Base-by-base conservation (phyloP, 345 rosid species). In the Garcia nutans region DNA sequence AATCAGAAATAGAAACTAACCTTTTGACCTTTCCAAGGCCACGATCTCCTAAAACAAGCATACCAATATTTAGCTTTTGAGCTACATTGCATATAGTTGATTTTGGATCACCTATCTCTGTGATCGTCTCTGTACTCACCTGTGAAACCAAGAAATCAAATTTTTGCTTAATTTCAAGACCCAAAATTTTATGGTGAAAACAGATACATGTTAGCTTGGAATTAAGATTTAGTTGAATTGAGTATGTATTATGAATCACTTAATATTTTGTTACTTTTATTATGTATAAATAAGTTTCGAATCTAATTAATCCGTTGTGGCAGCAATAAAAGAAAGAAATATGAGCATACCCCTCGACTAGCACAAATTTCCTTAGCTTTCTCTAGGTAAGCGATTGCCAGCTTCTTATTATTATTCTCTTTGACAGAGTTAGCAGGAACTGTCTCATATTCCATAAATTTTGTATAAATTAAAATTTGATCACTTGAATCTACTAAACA, bases 91-190 rank as follows among this genome's bases (percentile, higher is more conserved):
- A 76, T 68, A 76, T 76, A 28, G 69, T 52, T 8, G 74, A 28
- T 70, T 70, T 70, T 20, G 79, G 79, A 60, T 76, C 79, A 1
- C 79, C 79, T 9, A n/a, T 20, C 49, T 76, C 79, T 20, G 79
- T 76, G 4, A 76, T 31, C 54, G 23, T 69, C 79, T 69, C 79
- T 13, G 79, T 74, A 22, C 59, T 37, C 49, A 76, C 74, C 79
- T 76, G 55, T 8, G 17, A 50, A 68, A 9, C 50, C 64, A 60
- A 60, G 41, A 37, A 37, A 37, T 37, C 3, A 3, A 37, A 37
- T 37, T 37, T 37, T 37, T 37, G 41, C 41, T 37, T 37, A 37
- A 37, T 37, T 37, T 4, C 41, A 37, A 37, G 41, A 37, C 41
- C 41, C 41, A 37, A 37, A 6, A 37, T 37, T 37, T 37, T 37